Conservation (phyloP, 768 basidiomycete genomes). For the Rhizopogon rudus region DNA sequence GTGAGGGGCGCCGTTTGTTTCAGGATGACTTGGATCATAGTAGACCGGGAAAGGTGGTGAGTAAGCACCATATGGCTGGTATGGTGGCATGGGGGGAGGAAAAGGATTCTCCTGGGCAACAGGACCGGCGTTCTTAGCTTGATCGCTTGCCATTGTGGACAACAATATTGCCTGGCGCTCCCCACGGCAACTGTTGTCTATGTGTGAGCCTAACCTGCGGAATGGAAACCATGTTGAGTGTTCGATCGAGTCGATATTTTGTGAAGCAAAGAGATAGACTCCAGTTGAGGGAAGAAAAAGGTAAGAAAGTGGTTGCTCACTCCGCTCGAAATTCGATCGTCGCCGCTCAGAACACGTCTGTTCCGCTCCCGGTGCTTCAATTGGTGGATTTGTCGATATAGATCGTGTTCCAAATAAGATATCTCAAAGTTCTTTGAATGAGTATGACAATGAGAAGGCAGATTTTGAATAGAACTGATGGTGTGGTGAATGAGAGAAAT, state of each 20-base stretch:
- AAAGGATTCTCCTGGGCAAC: slow-evolving; percentile 29
- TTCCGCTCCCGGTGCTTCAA: slow-evolving; percentile 11
- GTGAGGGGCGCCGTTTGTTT: slow-evolving; percentile 23
- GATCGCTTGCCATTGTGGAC: slow-evolving; percentile 28
- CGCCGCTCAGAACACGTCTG: slow-evolving; percentile 30
- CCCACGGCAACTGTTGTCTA: slow-evolving; percentile 19
- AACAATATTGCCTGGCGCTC: slow-evolving; percentile 22
- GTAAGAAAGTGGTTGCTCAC: slow-evolving; percentile 20
- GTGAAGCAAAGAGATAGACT: background rate
- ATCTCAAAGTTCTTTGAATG: slow-evolving; percentile 6
- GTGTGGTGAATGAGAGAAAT: slow-evolving; percentile 23
- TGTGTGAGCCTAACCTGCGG: slow-evolving; percentile 22
- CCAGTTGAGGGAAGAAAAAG: slow-evolving; percentile 3
- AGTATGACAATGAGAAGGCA: background rate
- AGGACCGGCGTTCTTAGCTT: slow-evolving; percentile 29
- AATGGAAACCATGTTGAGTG: slow-evolving; percentile 14
- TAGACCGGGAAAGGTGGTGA: slow-evolving; percentile 29
- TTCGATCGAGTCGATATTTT: slow-evolving; percentile 3
- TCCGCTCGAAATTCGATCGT: slow-evolving; percentile 34
- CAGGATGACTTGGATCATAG: slow-evolving; percentile 26
- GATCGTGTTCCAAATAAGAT: slow-evolving; percentile 1
- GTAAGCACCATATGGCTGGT: slow-evolving; percentile 23
- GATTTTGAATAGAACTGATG: slow-evolving; percentile 9
- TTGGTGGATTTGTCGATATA: slow-evolving; percentile 7
- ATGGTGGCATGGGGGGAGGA: slow-evolving; percentile 24